phyloP scores from a whole-genome alignment of 805 yeast genomes.

The Metschnikowia vanudenii region DNA sequence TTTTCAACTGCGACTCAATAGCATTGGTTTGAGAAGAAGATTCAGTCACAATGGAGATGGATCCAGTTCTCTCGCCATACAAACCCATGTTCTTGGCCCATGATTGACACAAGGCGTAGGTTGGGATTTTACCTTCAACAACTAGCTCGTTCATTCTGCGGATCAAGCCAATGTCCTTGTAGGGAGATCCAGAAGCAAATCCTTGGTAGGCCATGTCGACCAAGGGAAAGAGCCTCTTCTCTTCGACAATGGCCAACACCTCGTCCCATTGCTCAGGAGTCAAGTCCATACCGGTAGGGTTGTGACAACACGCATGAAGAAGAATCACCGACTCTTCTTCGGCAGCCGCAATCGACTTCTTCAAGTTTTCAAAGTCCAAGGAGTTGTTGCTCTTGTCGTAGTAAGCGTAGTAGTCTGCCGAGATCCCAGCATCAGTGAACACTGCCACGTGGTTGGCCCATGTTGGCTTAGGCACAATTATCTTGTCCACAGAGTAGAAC shows the following conservation, averaged over 20 bases:
- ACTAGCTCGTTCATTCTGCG: slow-evolving; percentile 46
- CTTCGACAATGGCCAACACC: slow-evolving; percentile 61
- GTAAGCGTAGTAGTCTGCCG: slow-evolving; percentile 63
- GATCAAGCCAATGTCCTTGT: slow-evolving; percentile 58
- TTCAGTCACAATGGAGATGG: slow-evolving; percentile 64
- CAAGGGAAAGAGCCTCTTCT: slow-evolving; percentile 68
- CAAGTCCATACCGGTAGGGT: slow-evolving; percentile 96
- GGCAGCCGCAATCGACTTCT: slow-evolving; percentile 54
- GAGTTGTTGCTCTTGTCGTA: slow-evolving; percentile 61
- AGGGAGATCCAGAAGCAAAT: slow-evolving; percentile 81
- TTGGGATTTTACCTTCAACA: slow-evolving; percentile 49
- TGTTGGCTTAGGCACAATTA: slow-evolving; percentile 82
- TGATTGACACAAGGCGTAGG: slow-evolving; percentile 52
- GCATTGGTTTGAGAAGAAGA: slow-evolving; percentile 49
- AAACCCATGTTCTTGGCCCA: slow-evolving; percentile 51
- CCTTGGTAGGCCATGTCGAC: slow-evolving; percentile 97
- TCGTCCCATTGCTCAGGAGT: slow-evolving; percentile 75
- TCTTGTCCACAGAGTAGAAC: slow-evolving; percentile 54
- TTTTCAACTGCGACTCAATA: slow-evolving; percentile 79
- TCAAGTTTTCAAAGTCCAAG: slow-evolving; percentile 63
- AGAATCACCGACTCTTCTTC: slow-evolving; percentile 64
- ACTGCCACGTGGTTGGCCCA: slow-evolving; percentile 94
- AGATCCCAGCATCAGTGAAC: slow-evolving; percentile 69
- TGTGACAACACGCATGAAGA: slow-evolving; percentile 94
- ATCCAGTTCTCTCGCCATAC: slow-evolving; percentile 66